Percentiles rank a stretch among this genome's conserved stretches.
These are phyloP conservation scores for Phlyctochytrium planicorne DNA, from an alignment of 192 early-diverging fungal species.

Conservation along the genomic window DNA sequence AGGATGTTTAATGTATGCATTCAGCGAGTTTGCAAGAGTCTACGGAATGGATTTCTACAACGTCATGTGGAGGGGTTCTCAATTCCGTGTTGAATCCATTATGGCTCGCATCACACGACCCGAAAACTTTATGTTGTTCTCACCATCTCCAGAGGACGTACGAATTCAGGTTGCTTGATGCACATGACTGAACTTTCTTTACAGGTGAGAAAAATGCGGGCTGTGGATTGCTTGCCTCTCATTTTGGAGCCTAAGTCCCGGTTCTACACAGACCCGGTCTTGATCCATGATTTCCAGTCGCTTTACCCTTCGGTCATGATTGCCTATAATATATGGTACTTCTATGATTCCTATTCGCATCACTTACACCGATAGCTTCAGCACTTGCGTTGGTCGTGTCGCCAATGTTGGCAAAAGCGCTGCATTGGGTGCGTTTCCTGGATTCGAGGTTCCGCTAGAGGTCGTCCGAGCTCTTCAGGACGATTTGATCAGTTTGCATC, in stretches of 20 bases:
- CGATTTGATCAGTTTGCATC: slow-evolving; percentile 58
- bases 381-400: slow-evolving; percentile 74
- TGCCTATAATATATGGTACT: slow-evolving; percentile 89
- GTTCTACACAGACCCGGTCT: slow-evolving; percentile 81
- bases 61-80: slow-evolving; percentile 85
- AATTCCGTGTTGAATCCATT: slow-evolving; percentile 88
- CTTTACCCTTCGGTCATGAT: slow-evolving; percentile 96
- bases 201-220: slow-evolving; percentile 41
- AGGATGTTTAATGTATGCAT: not conserved
- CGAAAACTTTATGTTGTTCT: slow-evolving; percentile 76
- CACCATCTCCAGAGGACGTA: slow-evolving; percentile 74
- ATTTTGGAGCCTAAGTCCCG: slow-evolving; percentile 82
- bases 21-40: slow-evolving; percentile 81
- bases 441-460: slow-evolving; percentile 58
- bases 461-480: slow-evolving; percentile 65
- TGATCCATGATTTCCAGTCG: slow-evolving; percentile 92
- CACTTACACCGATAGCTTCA: slow-evolving; percentile 12
- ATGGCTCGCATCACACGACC: slow-evolving; percentile 54
- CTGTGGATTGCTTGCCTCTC: slow-evolving; percentile 84
- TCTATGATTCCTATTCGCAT: not conserved
- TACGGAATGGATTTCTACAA: slow-evolving; percentile 89
- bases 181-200: not conserved
- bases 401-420: slow-evolving; percentile 37
- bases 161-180: not conserved
- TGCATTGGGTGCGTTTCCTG: slow-evolving; percentile 63